phyloP scores from a whole-genome alignment of 179 eudicot genomes.

The Pouteria campechiana region DNA sequence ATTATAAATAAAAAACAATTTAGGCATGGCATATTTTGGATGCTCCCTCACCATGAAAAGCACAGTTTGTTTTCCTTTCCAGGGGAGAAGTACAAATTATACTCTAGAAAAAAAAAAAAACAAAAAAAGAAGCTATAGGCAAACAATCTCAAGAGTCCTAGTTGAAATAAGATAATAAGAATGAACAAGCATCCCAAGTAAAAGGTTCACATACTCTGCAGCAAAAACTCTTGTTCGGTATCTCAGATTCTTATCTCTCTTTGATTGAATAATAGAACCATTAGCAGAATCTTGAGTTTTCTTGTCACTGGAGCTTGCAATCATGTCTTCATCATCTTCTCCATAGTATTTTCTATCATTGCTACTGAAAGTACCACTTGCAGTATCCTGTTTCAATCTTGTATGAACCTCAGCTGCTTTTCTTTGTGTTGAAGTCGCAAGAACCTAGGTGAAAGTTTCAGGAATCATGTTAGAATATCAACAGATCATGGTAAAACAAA shows the following conservation, averaged over 20 bases:
- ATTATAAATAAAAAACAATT: too few species aligned
- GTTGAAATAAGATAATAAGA: background rate
- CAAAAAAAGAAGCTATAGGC: background rate
- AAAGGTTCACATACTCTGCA: conserved; percentile 72
- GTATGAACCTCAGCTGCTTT: conserved; percentile 22
- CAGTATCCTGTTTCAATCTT: conserved; percentile 29
- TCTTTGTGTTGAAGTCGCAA: conserved; percentile 60
- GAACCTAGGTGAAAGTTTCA: conserved; percentile 37
- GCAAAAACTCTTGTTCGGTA: conserved; percentile 91
- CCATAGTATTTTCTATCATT: conserved; percentile 33
- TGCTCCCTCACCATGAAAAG: too few species aligned
- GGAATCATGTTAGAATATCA: too few species aligned
- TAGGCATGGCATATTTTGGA: too few species aligned
- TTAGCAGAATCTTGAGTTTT: conserved; percentile 30
- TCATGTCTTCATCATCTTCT: conserved; percentile 93
- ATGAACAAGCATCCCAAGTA: conserved; percentile 1
- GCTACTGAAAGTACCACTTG: conserved; percentile 31
- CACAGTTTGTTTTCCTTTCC: too few species aligned
- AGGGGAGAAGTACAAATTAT: too few species aligned
- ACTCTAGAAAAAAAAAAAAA: background rate
- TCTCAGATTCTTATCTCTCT: conserved; percentile 79
- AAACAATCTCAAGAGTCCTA: background rate
- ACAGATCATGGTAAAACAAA: too few species aligned
- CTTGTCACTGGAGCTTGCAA: conserved; percentile 41
- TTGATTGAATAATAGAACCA: conserved; percentile 26